A percentile compares a stretch with the other conserved stretches of the same genome.
phyloP scores from a whole-genome alignment of 768 basidiomycete species.

The Collybiopsis luxurians region DNA sequence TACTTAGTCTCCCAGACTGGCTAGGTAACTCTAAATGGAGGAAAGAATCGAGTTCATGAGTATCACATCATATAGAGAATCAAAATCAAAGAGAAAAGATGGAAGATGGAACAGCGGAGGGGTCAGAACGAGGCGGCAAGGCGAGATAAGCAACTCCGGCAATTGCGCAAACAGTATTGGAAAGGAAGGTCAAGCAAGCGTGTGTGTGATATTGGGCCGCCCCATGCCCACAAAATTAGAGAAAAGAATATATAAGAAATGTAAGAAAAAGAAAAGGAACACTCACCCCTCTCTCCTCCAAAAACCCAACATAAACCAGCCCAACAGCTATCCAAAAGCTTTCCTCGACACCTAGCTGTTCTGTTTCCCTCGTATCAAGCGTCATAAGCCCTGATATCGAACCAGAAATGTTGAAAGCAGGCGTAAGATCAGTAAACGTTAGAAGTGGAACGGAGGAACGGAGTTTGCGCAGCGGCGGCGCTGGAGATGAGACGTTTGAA shows the following conservation, averaged over 20 bases:
- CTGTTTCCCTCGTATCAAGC: slow-evolving; percentile 39
- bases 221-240: no score
- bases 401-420: slow-evolving; percentile 35
- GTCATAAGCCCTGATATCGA: slow-evolving; percentile 42
- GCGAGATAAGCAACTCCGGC: no score
- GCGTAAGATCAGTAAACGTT: slow-evolving; percentile 49
- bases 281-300: slow-evolving; percentile 48
- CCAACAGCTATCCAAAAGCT: slow-evolving; percentile 52
- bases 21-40: not conserved
- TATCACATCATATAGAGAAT: not conserved
- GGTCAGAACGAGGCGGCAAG: no score
- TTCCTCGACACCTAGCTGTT: slow-evolving; percentile 44
- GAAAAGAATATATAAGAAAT: not conserved
- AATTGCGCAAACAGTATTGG: no score
- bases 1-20: not conserved
- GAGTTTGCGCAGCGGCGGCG: not conserved
- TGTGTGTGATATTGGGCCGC: no score
- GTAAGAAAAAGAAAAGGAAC: no score
- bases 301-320: slow-evolving; percentile 49
- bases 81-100: not conserved
- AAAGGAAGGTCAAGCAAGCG: no score
- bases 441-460: slow-evolving; percentile 24
- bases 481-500: slow-evolving; percentile 28
- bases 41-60: not conserved
- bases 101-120: no score